phyloP scores from a whole-genome alignment of 2,329 filamentous ascomycete species.

The Claviceps lovelessii region DNA sequence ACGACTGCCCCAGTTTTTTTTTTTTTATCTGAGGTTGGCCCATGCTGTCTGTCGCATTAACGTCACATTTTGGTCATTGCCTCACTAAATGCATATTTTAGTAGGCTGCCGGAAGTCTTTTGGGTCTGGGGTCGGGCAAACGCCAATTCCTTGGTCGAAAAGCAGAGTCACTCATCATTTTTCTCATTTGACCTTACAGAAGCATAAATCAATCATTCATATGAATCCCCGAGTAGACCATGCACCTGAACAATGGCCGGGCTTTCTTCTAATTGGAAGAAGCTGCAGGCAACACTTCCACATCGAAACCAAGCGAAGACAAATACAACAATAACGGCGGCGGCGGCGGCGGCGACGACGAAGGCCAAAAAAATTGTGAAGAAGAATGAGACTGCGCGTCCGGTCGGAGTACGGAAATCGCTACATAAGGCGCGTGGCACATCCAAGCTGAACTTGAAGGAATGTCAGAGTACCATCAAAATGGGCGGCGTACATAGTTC shows the following conservation, averaged over 20 bases:
- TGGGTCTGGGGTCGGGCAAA: neutral
- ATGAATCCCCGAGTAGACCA: neutral
- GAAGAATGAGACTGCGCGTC: conserved; percentile 10
- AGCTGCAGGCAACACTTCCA: conserved; percentile 50
- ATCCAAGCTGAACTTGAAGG: conserved; percentile 5
- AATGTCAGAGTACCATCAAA: conserved; percentile 3
- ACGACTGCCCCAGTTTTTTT: neutral
- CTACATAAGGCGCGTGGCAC: conserved; percentile 2
- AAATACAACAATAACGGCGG: conserved; percentile 17
- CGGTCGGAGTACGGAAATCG: conserved; percentile 18
- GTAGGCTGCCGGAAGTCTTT: neutral
- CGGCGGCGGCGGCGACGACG: conserved; percentile 12
- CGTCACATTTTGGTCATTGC: neutral
- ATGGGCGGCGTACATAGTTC: conserved; percentile 48
- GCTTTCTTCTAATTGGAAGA: conserved; percentile 65
- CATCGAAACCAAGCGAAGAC: conserved; percentile 24
- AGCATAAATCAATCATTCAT: neutral
- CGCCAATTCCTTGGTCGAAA: neutral
- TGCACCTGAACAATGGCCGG: conserved; percentile 20
- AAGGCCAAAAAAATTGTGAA: neutral
- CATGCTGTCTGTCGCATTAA: neutral
- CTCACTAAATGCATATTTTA: neutral
- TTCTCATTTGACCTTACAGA: neutral
- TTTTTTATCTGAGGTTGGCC: no score
- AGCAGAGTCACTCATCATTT: neutral